Base-by-base conservation (phyloP, 1,284 basidiomycete species). In the Tylopilus sp. region DNA sequence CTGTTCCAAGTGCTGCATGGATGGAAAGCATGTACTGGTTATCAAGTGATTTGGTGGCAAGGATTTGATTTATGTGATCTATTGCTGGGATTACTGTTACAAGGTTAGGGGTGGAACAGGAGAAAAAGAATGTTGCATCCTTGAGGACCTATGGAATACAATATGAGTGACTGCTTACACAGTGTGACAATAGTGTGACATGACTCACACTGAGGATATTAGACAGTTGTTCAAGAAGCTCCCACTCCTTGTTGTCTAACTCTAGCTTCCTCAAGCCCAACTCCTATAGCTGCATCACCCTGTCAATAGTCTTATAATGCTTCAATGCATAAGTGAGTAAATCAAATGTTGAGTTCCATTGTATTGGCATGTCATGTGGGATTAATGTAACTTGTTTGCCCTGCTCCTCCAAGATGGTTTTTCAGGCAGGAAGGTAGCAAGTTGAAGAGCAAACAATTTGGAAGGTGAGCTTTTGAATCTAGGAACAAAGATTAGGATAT, bases 191-290 rank as follows among this genome's bases (percentile, higher is more conserved):
- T 33, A 12, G 7, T 53, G 52, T 33, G 19, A 72, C 72, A 73
- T 68, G 2, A 82, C 63, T 0, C 52, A 39, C 37, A 9, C 17
- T 39, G 9, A 39, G 37, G 37, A 39, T 39, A 17, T 39, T 39
- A 17, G 9, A 17, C 37, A 39, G 37, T 39, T 39, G 37, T 39
- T 39, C 37, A 9, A 39, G 17, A 9, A 39, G 17, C 9, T 27
- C 8, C 55, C 35, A 56, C 10, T 39, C n/a, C 1, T 66, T 45
- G 4, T 68, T 39, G 1, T 19, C 16, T 7, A 78, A 35, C 64
- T 76, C 66, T 23, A 57, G 75, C 1, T 56, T n/a, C 1, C 70
- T 65, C 41, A 75, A 33, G 0, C 41, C 59, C 9, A 70, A 56
- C 42, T 34, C 14, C 56, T 12, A 0, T 12, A 48, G 16, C 42